phyloP scores from a whole-genome alignment of 1,139 yeast genomes.

The Suhomyces wounanorum region DNA sequence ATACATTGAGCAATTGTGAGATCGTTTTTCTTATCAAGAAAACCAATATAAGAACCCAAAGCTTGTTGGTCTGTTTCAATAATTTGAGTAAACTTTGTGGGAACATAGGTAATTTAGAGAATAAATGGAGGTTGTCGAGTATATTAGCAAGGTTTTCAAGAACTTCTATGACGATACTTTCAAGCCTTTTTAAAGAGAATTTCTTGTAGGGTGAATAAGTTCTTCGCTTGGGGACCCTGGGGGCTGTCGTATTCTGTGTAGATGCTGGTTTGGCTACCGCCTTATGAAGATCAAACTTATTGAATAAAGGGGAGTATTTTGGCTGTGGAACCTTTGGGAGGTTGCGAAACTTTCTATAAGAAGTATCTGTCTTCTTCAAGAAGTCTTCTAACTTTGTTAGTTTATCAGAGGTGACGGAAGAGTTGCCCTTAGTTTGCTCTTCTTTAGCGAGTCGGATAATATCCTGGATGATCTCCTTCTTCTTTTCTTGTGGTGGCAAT shows the following conservation, averaged over 20 bases:
- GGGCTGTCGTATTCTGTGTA: not conserved
- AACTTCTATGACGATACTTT: conserved; percentile 31
- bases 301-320: conserved; percentile 20
- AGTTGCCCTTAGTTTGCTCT: conserved; percentile 27
- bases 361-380: conserved; percentile 8
- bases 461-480: conserved; percentile 21
- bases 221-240: conserved; percentile 1
- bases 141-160: conserved; percentile 44
- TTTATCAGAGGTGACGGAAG: conserved; percentile 24
- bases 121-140: conserved; percentile 47
- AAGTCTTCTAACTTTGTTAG: conserved; percentile 19
- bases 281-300: conserved; percentile 18
- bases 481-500: conserved; percentile 8
- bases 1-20: conserved; percentile 45
- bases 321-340: conserved; percentile 21
- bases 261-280: conserved; percentile 6
- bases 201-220: conserved; percentile 16
- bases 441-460: conserved; percentile 23
- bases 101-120: conserved; percentile 46
- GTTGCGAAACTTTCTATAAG: conserved; percentile 7
- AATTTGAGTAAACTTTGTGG: conserved; percentile 35
- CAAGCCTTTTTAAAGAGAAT: conserved; percentile 32
- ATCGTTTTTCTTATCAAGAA: conserved; percentile 47
- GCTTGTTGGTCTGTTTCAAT: conserved; percentile 46
- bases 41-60: conserved; percentile 47